Evolutionary conservation across 176 grass and related monocot genomes (phyloP), one percentile per base, ranked within the genome.

Genomic region (Puccinellia tenuiflora): DNA sequence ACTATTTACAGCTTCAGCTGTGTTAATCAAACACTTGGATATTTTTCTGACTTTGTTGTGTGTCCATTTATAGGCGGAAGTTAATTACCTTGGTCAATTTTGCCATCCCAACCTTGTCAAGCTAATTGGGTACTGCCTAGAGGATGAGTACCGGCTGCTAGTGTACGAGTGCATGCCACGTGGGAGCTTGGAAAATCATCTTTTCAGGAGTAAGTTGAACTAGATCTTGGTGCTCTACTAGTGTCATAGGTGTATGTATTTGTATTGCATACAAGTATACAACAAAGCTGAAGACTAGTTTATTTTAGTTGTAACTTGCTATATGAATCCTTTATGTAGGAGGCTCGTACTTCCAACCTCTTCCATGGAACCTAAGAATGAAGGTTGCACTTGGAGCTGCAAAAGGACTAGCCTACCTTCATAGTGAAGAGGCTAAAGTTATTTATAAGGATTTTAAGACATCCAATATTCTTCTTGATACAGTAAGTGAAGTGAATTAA

Each of bases 391-490:
- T 92, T 60, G 92, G 92, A 84, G 90, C 95, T 70, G 95, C 95
- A 14, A 91, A 94, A 86, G 95, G 95, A 75, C 51, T 97, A 57
- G 92, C 95, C 50, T 97, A 91, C 79, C 90, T 97, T 84, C 95
- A 97, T 52, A 92, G 92, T 72, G 82, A 81, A 2, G 85, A 94
- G 71, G 88, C 92, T 68, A 90, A 94, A 89, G 90, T 97, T 73
- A 97, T 97, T 85, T 97, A 94, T 77, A 88, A 92, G 78, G 95
- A 97, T 88, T 97, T 97, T 79, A 97, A 97, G 79, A 88, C 90
- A 57, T 94, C 95, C 53, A 94, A 97, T 79, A 88, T 97, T 77
- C 95, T 97, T 50, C 95, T 97, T 71, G 95, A 97, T 47, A 80
- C 92, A 51, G 95, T 97, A 88, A 74, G 90, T 86, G 68, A 40